phyloP scores from a whole-genome alignment of 768 basidiomycete genomes.

The Leucosporidium yakuticum region DNA sequence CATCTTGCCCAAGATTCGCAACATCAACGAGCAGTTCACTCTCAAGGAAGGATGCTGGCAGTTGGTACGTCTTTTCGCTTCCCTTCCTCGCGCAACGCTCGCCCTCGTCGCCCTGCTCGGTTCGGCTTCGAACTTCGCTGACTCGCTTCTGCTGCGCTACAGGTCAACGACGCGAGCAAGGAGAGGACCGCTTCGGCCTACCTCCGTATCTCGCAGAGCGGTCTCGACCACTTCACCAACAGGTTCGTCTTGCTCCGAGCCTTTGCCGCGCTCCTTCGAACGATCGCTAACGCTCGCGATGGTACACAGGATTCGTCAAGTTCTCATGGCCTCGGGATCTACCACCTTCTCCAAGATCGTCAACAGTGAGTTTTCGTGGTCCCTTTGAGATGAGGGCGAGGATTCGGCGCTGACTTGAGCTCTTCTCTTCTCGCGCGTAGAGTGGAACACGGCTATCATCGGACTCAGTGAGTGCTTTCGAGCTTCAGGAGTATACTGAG shows the following conservation, averaged over 20 bases:
- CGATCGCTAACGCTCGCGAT: too few species aligned
- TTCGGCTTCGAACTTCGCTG: conserved; percentile 1
- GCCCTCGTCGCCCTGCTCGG: neutral
- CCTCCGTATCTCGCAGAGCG: conserved; percentile 93
- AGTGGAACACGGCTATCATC: conserved; percentile 94
- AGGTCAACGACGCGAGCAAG: conserved; percentile 95
- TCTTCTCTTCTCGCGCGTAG: conserved; percentile 85
- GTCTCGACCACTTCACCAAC: conserved; percentile 44
- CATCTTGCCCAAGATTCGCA: conserved; percentile 89
- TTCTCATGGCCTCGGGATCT: conserved; percentile 96
- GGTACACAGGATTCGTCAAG: conserved; percentile 59
- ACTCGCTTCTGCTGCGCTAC: conserved; percentile 29
- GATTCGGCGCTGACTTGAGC: conserved; percentile 25
- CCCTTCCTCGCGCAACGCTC: neutral
- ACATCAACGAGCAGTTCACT: conserved; percentile 93
- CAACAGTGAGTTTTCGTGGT: neutral
- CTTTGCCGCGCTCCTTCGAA: too few species aligned
- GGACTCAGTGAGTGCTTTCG: conserved; percentile 45
- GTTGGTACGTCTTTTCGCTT: neutral
- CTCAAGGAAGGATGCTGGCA: conserved; percentile 87
- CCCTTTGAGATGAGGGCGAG: neutral
- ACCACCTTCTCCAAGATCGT: conserved; percentile 99
- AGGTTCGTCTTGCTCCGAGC: conserved; percentile 60
- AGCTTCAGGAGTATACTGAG: neutral
- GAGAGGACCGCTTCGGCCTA: conserved; percentile 97